Base-by-base conservation (phyloP, 2,329 filamentous ascomycete genomes). In the Aureobasidium sp. region DNA sequence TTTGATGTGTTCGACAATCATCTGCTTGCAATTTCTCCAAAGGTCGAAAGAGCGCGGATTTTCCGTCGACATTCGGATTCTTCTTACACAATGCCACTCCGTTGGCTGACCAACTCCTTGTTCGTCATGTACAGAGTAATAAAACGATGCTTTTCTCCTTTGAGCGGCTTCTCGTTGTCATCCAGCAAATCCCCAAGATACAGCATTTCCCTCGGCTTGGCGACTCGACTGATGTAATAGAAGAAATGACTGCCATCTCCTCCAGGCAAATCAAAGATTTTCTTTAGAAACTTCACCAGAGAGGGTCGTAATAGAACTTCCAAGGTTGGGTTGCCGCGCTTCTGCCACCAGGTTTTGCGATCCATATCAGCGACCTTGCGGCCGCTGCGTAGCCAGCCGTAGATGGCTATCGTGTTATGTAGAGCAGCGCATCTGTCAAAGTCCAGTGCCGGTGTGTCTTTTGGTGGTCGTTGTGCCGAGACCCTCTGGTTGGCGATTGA, bases 401-500 rank as follows among this genome's bases (percentile, higher is more conserved):
- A 71, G n/a, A 71, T 65, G n/a, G 68, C 62, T 25, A 72, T 63
- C 10, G 68, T 70, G 62, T 72, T 72, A 63, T 72, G 70, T 39
- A 72, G 61, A 5, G 70, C 69, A n/a, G 70, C 70, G 62, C 70
- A 71, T 50, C 70, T 67, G 21, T 71, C 68, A 14, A 66, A 64
- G 55, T 71, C 69, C 14, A 72, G 61, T 34, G 70, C 68, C 34
- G 64, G 63, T 21, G 63, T 62, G 11, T 62, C 42, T 11, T 47
- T 64, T 8, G 67, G 64, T 11, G 69, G 69, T 30, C 65, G 63
- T 34, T 65, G 64, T 3, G 63, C 32, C 16, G 66, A 67, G n/a
- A 72, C 68, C 39, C 70, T 64, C 29, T 72, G 68, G 57, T 68
- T 70, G 6, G 69, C 70, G 25, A 72, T 68, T 29, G 68, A 65